Evolutionary conservation across 352 stramenopile genomes (phyloP), one percentile per base, ranked within the genome.

Genomic region (Pythium pyrilobum): DNA sequence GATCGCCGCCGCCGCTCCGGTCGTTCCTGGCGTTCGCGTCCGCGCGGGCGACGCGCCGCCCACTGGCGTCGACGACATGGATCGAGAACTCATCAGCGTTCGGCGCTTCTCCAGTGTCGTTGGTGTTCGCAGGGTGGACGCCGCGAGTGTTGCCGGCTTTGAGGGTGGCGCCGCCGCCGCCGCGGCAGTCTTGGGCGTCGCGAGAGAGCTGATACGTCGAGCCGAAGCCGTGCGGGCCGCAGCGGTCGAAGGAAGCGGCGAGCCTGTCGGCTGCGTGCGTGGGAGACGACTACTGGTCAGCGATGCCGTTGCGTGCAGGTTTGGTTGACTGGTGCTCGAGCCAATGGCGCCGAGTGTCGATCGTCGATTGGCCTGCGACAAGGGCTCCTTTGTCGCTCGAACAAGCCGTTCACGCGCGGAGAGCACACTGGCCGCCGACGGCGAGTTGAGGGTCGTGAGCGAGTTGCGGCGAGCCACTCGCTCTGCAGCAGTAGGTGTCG

Each of bases 341-440:
- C 59, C 59, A 20, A 67, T 62, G 6, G 59, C 52, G 13, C 59
- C 59, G 2, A 69, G 54, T 2, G 61, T 69, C 1, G 61, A 49
- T 3, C 61, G 61, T 13, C 61, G 61, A 45, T 64, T 69, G 8
- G 49, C 44, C 7, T 40, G 31, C 13, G 52, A 42, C 6, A 39
- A 12, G 9, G 54, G 50, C 5, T 64, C 60, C 28, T 57, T 62
- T 1, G 53, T 29, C 12, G 45, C 44, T 5, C 44, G 51, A 11
- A 43, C 38, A 11, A 69, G 61, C 24, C 61, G 61, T 29, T 69
- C 61, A 7, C 61, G 54, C 6, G 61, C 61, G 10, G 53, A 34
- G 0, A 68, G 24, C 18, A 63, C 53, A 4, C 48, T 52, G 2
- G 60, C 48, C 7, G 60, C 32, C 6, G 53, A 47, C 27, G 48